Evolutionary conservation across 257 asterid species (phyloP).

Genomic region (Scutellaria galericulata): DNA sequence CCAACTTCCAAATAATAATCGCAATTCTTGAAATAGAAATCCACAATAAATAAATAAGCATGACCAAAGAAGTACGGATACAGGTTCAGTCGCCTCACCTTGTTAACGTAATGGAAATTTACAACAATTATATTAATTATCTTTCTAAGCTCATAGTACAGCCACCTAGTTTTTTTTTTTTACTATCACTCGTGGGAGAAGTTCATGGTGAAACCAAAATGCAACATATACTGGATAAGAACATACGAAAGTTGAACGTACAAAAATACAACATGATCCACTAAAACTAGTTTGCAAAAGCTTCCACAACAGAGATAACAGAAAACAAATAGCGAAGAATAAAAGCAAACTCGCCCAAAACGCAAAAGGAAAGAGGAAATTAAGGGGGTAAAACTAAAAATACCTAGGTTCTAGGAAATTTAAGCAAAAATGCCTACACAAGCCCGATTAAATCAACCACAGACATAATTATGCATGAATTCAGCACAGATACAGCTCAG

Average conservation of each 20-base stretch:
- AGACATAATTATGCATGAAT: constrained; percentile 12
- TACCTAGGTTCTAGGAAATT: constrained; percentile 27
- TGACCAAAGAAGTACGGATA: constrained; percentile 1
- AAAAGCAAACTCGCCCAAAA: constrained; percentile 8
- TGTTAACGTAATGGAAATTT: not conserved
- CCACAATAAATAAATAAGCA: constrained; percentile 21
- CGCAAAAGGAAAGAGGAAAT: no score
- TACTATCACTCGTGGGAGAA: constrained; percentile 19
- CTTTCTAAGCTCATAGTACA: constrained; percentile 11
- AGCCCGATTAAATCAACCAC: constrained; percentile 19
- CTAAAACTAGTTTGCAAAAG: not conserved
- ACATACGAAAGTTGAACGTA: not conserved
- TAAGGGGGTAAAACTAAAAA: not conserved
- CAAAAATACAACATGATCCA: constrained; percentile 12
- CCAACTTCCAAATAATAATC: constrained; percentile 9
- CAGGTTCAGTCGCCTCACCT: constrained; percentile 28
- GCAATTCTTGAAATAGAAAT: not conserved
- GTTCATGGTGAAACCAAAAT: constrained; percentile 7
- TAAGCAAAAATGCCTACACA: constrained; percentile 13
- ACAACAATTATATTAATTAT: not conserved
- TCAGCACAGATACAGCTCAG: constrained; percentile 15
- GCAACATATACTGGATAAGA: not conserved
- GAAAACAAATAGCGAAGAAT: constrained; percentile 6
- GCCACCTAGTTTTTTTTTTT: not conserved
- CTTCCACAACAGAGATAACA: constrained; percentile 18